Percentiles rank a stretch among this genome's conserved stretches.
These are phyloP conservation scores for Apiospora phragmitis DNA, from an alignment of 2,329 filamentous ascomycete genomes.

Conservation along the genomic window DNA sequence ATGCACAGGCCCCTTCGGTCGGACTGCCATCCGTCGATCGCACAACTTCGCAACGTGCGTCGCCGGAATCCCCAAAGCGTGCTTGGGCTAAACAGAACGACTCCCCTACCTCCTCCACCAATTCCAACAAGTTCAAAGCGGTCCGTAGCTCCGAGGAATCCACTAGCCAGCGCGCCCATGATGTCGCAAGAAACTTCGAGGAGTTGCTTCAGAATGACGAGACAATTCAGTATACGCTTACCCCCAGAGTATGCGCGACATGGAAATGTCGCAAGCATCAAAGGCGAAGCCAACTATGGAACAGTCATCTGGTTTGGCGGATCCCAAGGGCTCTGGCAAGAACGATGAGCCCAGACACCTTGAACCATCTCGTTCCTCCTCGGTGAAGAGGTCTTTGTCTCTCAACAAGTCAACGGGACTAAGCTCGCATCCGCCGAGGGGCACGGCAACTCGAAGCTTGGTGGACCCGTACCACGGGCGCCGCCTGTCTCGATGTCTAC, in stretches of 20 bases:
- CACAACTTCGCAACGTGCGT: conserved; percentile 17
- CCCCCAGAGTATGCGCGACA: conserved; percentile 75
- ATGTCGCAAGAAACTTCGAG: conserved; percentile 71
- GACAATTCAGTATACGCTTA: conserved; percentile 80
- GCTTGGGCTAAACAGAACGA: conserved; percentile 45
- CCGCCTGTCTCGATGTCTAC: conserved; percentile 32
- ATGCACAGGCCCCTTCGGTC: conserved; percentile 21
- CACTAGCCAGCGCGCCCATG: conserved; percentile 47
- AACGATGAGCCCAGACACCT: conserved; percentile 22
- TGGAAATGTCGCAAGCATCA: conserved; percentile 43
- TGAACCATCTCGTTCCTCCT: conserved; percentile 45
- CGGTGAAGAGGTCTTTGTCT: conserved; percentile 42
- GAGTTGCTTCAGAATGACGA: conserved; percentile 80
- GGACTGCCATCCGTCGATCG: conserved; percentile 11
- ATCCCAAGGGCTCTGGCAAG: background rate
- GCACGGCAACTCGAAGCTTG: conserved; percentile 25
- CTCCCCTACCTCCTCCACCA: conserved; percentile 51
- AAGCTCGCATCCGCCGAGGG: conserved; percentile 35
- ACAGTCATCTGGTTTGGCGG: background rate
- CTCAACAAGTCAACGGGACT: conserved; percentile 40
- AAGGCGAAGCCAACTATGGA: conserved; percentile 36
- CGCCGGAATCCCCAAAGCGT: conserved; percentile 30
- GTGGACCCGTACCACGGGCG: conserved; percentile 31
- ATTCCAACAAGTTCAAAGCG: conserved; percentile 51
- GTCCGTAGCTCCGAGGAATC: conserved; percentile 61